Conservation (phyloP, 148 eudicot species). For the Polygonum aviculare region DNA sequence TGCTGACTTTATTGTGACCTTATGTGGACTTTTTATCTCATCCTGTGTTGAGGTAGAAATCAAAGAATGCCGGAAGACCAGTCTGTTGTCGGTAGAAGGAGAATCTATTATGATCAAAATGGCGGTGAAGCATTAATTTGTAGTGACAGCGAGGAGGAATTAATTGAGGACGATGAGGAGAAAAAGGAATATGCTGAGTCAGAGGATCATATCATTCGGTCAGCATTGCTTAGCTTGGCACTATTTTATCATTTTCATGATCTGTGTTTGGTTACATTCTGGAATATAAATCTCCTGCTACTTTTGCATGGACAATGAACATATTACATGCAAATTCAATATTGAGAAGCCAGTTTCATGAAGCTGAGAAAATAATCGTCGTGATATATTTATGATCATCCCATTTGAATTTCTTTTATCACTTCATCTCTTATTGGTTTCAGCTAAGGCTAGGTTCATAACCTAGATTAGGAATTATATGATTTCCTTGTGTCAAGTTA, state of each 20-base stretch:
- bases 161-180: conserved; percentile 71
- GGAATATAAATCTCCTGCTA: background rate
- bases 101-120: conserved; percentile 90
- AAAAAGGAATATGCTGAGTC: conserved; percentile 68
- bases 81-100: conserved; percentile 91
- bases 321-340: background rate
- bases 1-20: background rate
- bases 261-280: background rate
- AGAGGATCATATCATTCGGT: conserved; percentile 89
- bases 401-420: background rate
- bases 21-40: conserved; percentile 7
- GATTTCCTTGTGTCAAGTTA: background rate
- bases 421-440: background rate
- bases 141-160: conserved; percentile 98
- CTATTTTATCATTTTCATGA: background rate
- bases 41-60: conserved; percentile 45
- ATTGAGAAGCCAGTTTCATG: background rate
- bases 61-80: conserved; percentile 99
- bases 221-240: conserved; percentile 17
- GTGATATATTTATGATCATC: background rate
- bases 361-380: background rate
- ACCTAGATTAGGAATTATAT: background rate
- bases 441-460: background rate
- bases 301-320: background rate
- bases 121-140: conserved; percentile 95